Conservation (phyloP, 2,329 filamentous ascomycete genomes). For the Bertia moriformis region DNA sequence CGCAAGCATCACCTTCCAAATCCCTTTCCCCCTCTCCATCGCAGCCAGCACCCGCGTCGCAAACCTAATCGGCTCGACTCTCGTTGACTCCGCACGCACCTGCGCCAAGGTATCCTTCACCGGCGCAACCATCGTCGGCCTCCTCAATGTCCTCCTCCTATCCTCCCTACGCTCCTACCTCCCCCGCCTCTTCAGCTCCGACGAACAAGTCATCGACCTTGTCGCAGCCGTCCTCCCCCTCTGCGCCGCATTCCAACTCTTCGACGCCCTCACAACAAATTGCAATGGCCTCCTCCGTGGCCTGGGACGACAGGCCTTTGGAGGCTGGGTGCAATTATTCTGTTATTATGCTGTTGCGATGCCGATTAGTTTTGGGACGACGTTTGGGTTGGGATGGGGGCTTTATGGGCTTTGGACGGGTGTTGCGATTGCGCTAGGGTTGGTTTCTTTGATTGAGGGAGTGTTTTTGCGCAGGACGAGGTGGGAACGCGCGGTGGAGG, state of each 20-base stretch:
- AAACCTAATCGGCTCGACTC: conserved; percentile 76
- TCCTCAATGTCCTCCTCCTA: conserved; percentile 64
- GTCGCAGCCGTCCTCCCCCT: conserved; percentile 62
- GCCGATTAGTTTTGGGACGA: conserved; percentile 66
- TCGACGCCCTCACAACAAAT: conserved; percentile 66
- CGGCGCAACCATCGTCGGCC: conserved; percentile 54
- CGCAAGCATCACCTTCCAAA: conserved; percentile 69
- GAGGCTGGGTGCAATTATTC: conserved; percentile 74
- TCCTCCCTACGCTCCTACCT: conserved; percentile 57
- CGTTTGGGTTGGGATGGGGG: conserved; percentile 65
- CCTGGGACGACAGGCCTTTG: conserved; percentile 75
- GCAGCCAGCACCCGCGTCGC: conserved; percentile 78
- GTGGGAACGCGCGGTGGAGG: not conserved
- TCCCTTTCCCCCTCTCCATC: conserved; percentile 83
- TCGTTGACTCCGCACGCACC: conserved; percentile 66
- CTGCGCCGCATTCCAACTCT: conserved; percentile 77
- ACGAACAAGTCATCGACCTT: conserved; percentile 52
- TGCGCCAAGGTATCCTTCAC: conserved; percentile 65
- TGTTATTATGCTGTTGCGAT: conserved; percentile 78
- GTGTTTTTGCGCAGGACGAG: not conserved
- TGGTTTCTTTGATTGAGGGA: not conserved
- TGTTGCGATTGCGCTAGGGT: conserved; percentile 52
- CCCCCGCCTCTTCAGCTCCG: conserved; percentile 64
- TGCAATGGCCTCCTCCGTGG: conserved; percentile 78
- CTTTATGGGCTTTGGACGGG: conserved; percentile 72